Percentiles rank a stretch among this genome's conserved stretches.
Evolutionary conservation across 148 eudicot genomes (phyloP).

Genomic region (Rhododendron mucronatum): DNA sequence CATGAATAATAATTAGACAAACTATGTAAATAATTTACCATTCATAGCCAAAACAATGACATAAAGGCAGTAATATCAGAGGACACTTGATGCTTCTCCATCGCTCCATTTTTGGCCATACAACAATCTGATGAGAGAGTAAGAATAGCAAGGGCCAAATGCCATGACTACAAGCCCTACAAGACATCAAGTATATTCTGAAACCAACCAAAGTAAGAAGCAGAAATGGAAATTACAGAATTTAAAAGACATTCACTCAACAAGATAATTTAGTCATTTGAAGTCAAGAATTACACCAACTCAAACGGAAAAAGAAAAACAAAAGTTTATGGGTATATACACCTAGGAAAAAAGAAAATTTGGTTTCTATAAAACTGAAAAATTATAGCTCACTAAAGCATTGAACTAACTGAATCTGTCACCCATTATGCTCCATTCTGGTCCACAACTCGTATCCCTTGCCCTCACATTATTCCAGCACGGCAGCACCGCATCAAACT

Average conservation of each 20-base stretch:
- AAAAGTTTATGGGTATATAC: background rate
- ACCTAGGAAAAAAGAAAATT: background rate
- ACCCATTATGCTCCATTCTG: background rate
- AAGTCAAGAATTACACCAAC: background rate
- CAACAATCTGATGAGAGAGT: conserved; percentile 80
- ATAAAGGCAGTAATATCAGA: conserved; percentile 73
- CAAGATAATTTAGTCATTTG: background rate
- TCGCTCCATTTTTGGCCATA: conserved; percentile 98
- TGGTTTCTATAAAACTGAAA: background rate
- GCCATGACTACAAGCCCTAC: conserved; percentile 79
- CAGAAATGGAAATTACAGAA: conserved; percentile 1
- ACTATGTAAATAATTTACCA: conserved; percentile 38
- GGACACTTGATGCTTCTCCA: conserved; percentile 96
- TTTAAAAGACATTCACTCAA: background rate
- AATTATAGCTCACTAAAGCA: background rate
- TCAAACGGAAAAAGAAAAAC: background rate
- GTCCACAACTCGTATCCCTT: background rate
- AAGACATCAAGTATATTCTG: background rate
- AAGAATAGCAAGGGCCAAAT: conserved; percentile 96
- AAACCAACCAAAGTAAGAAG: conserved; percentile 3
- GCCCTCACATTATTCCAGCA: background rate
- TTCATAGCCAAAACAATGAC: conserved; percentile 84
- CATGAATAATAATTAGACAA: background rate
- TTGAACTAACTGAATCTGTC: background rate
- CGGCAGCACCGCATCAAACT: background rate